A percentile compares a stretch with the other conserved stretches of the same genome.
These are phyloP conservation scores for Annulohypoxylon truncatum DNA, from an alignment of 2,329 filamentous ascomycete genomes.

Conservation along the genomic window DNA sequence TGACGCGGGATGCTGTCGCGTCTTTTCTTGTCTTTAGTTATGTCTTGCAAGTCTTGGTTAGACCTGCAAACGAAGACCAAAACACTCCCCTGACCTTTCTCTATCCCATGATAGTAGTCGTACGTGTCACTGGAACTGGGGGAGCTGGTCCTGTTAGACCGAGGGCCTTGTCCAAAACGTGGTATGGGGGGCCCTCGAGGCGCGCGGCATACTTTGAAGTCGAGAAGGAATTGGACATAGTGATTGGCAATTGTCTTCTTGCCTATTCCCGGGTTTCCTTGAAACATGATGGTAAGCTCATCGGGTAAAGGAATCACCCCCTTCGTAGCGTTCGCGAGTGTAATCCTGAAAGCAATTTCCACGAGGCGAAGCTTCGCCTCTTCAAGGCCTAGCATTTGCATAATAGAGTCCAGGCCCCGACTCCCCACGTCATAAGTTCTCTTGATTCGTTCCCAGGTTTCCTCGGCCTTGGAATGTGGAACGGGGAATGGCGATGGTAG, in stretches of 20 bases:
- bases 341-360: slow-evolving; percentile 1
- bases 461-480: not conserved
- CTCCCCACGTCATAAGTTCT: not conserved
- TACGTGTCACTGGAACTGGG: too few species aligned
- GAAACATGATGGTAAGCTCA: not conserved
- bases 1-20: not conserved
- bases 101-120: not conserved
- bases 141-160: too few species aligned
- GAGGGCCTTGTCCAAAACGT: too few species aligned
- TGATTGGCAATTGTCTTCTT: not conserved
- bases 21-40: not conserved
- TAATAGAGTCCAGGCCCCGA: not conserved
- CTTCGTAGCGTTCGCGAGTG: not conserved
- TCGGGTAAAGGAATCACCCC: not conserved
- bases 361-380: not conserved
- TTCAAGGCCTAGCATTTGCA: slow-evolving; percentile 5
- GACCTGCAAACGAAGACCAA: not conserved
- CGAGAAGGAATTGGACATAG: not conserved
- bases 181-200: too few species aligned
- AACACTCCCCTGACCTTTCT: not conserved
- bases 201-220: not conserved
- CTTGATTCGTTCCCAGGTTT: slow-evolving; percentile 3
- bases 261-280: not conserved
- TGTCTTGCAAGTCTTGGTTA: not conserved
- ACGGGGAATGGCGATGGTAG: not conserved